A percentile compares a stretch with the other conserved stretches of the same genome.
Evolutionary conservation across 495 filamentous ascomycete genomes (phyloP).

Genomic region (Penicillium egyptiacum): DNA sequence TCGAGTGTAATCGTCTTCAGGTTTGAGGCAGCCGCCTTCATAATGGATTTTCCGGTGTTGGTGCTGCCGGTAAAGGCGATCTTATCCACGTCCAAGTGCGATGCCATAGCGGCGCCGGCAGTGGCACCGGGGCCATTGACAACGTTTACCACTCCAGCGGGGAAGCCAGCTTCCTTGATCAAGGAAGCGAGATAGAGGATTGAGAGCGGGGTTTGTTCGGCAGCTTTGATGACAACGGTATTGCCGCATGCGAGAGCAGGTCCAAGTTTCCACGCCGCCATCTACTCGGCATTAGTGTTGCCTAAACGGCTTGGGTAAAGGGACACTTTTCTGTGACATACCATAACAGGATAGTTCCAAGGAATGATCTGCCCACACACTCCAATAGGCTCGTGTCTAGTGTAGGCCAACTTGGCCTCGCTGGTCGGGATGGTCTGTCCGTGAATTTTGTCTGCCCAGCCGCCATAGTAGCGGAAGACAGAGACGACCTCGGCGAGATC

Average conservation of each 20-base stretch:
- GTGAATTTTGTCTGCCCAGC: slow-evolving; percentile 73
- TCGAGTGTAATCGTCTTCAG: slow-evolving; percentile 56
- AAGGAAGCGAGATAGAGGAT: slow-evolving; percentile 76
- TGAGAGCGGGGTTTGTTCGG: slow-evolving; percentile 85
- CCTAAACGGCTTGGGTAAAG: neutral
- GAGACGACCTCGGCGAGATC: slow-evolving; percentile 64
- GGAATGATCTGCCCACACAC: slow-evolving; percentile 85
- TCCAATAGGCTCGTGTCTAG: slow-evolving; percentile 74
- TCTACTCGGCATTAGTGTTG: slow-evolving; percentile 35
- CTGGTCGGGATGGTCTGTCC: slow-evolving; percentile 76
- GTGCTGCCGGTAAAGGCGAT: slow-evolving; percentile 88
- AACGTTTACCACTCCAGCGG: slow-evolving; percentile 85
- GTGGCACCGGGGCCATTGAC: slow-evolving; percentile 76
- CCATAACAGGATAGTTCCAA: slow-evolving; percentile 74
- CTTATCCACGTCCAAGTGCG: slow-evolving; percentile 77
- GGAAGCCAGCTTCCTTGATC: slow-evolving; percentile 84
- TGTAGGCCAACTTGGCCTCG: slow-evolving; percentile 74
- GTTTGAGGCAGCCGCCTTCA: slow-evolving; percentile 76
- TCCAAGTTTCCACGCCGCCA: slow-evolving; percentile 90
- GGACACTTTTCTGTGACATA: neutral
- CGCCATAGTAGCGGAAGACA: slow-evolving; percentile 71
- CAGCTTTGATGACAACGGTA: slow-evolving; percentile 83
- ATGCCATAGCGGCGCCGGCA: slow-evolving; percentile 74
- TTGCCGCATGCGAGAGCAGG: slow-evolving; percentile 57
- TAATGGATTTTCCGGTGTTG: slow-evolving; percentile 75